Evolutionary conservation across 768 basidiomycete species (phyloP).

Genomic region (Suillus alpinus): DNA sequence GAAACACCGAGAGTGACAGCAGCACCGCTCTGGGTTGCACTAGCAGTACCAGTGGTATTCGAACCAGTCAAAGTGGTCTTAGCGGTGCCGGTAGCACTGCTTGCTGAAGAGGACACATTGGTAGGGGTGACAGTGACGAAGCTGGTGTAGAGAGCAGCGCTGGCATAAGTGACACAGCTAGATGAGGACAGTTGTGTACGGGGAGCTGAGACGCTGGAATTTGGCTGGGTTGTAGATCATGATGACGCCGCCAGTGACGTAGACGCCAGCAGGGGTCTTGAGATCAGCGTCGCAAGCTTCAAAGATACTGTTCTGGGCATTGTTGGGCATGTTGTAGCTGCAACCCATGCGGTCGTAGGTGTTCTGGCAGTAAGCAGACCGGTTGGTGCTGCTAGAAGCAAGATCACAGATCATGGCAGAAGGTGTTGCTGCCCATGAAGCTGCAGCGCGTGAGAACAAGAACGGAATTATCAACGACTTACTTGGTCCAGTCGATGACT

Average conservation of each 20-base stretch:
- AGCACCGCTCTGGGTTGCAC: slow-evolving; percentile 16
- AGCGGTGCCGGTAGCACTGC: neutral
- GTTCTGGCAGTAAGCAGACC: slow-evolving; percentile 62
- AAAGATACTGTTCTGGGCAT: slow-evolving; percentile 56
- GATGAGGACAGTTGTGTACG: slow-evolving; percentile 45
- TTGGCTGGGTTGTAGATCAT: slow-evolving; percentile 44
- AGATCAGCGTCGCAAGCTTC: slow-evolving; percentile 64
- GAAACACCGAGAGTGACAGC: slow-evolving; percentile 30
- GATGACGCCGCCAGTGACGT: slow-evolving; percentile 38
- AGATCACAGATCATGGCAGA: slow-evolving; percentile 78
- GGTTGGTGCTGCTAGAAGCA: slow-evolving; percentile 32
- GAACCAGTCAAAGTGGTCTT: slow-evolving; percentile 11
- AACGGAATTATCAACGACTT: slow-evolving; percentile 17
- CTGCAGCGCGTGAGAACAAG: slow-evolving; percentile 32
- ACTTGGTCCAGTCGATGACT: slow-evolving; percentile 66
- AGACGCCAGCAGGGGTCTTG: slow-evolving; percentile 60
- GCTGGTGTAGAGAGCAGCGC: slow-evolving; percentile 33
- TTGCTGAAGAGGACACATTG: neutral
- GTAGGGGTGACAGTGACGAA: slow-evolving; percentile 15
- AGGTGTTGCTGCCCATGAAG: slow-evolving; percentile 64
- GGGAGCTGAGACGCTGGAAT: slow-evolving; percentile 30
- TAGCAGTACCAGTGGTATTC: slow-evolving; percentile 12
- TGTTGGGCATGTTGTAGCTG: slow-evolving; percentile 67
- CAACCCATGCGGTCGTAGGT: slow-evolving; percentile 73
- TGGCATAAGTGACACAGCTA: slow-evolving; percentile 40